phyloP scores from a whole-genome alignment of 1,139 yeast genomes.

The Geotrichum macrosporum region DNA sequence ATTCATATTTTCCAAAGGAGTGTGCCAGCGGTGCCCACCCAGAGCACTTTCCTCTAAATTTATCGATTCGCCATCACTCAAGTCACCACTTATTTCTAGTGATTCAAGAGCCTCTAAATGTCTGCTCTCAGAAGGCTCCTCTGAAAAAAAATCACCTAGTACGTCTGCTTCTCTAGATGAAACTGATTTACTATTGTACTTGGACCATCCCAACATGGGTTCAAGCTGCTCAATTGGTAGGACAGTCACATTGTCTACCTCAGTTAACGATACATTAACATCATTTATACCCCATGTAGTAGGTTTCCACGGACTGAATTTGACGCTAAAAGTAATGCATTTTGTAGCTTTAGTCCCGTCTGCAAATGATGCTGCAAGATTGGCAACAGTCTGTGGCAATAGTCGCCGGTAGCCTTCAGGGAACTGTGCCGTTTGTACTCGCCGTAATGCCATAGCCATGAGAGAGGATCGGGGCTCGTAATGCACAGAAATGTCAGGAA shows the following conservation, averaged over 20 bases:
- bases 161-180: constrained; percentile 4
- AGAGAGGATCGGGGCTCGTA: constrained; percentile 15
- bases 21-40: too few species aligned
- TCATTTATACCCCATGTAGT: constrained; percentile 18
- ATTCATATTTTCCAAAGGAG: too few species aligned
- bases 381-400: constrained; percentile 6
- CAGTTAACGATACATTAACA: constrained; percentile 17
- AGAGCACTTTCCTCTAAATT: constrained; percentile 3
- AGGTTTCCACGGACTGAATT: constrained; percentile 22
- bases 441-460: constrained; percentile 15
- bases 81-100: constrained; percentile 14
- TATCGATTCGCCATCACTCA: not conserved
- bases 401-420: constrained; percentile 19
- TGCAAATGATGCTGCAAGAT: constrained; percentile 8
- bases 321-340: constrained; percentile 24
- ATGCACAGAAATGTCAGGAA: constrained; percentile 17
- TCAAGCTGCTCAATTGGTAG: constrained; percentile 12
- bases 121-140: not conserved
- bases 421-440: constrained; percentile 9
- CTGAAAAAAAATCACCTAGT: constrained; percentile 16
- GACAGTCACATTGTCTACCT: constrained; percentile 9
- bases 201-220: constrained; percentile 8
- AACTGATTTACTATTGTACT: not conserved
- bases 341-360: constrained; percentile 12
- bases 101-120: constrained; percentile 6